Evolutionary conservation across 2,329 filamentous ascomycete species (phyloP), one percentile per base, ranked within the genome.

Genomic region (Fusarium pseudocircinatum): DNA sequence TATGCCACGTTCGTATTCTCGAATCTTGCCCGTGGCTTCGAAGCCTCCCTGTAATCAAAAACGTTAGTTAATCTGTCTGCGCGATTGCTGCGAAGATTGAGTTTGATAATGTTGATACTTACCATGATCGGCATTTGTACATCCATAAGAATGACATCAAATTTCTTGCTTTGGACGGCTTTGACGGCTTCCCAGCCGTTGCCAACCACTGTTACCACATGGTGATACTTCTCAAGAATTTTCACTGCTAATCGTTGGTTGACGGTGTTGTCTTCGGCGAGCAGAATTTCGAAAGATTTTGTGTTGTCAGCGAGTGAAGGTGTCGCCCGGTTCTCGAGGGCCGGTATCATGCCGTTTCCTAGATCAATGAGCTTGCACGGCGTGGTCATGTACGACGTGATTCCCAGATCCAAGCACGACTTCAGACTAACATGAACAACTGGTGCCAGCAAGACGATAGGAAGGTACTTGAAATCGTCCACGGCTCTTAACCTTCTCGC

Each of bases 111-210:
- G 12, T 32, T 30, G 42, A 39, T 58, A 73, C 90, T 85, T 84
- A 93, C 92, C 95, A 98, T 98, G 78, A 98, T 93, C n/a, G 96
- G 96, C 96, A 99, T 99, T 82, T 98, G 96, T 24, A 99, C 96
- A 80, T 99, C 96, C 96, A 99, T 99, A 54, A 99, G 88, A 73
- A 99, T 96, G 70, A 97, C 94, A 82, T 99, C 96, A 81, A 97
- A 99, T 80, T 94, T 93, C 84, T 93, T 96, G 81, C 92, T 90
- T 87, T 97, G 95, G 77, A 98, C 91, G n/a, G 93, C 92, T 79
- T 98, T 93, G 20, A 98, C 91, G 4, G 96, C 96, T 80, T 98
- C 96, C 73, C 95, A 89, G 69, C 96, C 96, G 80, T 99, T 99
- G 78, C 95, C 94, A 47, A 97, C 96, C 30, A 99, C 96, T 2